phyloP scores from a whole-genome alignment of 495 filamentous ascomycete genomes.

The Xylaria nigripes region DNA sequence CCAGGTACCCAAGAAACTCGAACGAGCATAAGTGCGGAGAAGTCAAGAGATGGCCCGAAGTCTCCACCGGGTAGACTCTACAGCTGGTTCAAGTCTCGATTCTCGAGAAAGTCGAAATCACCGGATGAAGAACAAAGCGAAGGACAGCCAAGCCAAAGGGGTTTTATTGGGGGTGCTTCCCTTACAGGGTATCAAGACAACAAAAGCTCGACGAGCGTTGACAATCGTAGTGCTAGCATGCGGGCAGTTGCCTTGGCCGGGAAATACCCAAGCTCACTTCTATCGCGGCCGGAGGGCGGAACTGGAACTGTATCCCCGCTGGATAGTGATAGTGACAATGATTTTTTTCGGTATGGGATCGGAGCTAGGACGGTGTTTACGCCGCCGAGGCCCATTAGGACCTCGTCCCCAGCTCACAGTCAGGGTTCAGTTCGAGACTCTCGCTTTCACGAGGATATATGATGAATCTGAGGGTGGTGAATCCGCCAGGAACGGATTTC shows the following conservation, averaged over 20 bases:
- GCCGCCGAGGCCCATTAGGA: constrained; percentile 16
- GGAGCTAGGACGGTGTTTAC: constrained; percentile 18
- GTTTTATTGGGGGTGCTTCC: constrained; percentile 43
- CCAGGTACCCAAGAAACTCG: constrained; percentile 17
- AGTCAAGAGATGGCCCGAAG: neutral
- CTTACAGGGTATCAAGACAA: constrained; percentile 29
- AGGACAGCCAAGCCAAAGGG: constrained; percentile 24
- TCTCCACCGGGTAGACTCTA: constrained; percentile 41
- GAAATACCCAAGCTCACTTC: constrained; percentile 9
- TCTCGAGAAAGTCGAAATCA: constrained; percentile 32
- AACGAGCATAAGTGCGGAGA: constrained; percentile 5
- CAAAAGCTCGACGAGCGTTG: constrained; percentile 26
- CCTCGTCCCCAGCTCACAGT: constrained; percentile 16
- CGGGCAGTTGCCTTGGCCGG: constrained; percentile 47
- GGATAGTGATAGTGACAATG: constrained; percentile 14
- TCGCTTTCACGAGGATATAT: constrained; percentile 32
- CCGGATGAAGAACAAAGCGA: constrained; percentile 28
- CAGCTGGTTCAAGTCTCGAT: constrained; percentile 52
- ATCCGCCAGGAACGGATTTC: neutral
- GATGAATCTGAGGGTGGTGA: neutral
- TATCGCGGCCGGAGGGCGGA: neutral
- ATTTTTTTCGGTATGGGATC: constrained; percentile 8
- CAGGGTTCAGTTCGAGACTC: constrained; percentile 37
- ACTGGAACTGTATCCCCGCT: neutral
- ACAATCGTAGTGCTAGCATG: constrained; percentile 30